Conservation (phyloP, 2,329 filamentous ascomycete species). For the Onygena corvina region DNA sequence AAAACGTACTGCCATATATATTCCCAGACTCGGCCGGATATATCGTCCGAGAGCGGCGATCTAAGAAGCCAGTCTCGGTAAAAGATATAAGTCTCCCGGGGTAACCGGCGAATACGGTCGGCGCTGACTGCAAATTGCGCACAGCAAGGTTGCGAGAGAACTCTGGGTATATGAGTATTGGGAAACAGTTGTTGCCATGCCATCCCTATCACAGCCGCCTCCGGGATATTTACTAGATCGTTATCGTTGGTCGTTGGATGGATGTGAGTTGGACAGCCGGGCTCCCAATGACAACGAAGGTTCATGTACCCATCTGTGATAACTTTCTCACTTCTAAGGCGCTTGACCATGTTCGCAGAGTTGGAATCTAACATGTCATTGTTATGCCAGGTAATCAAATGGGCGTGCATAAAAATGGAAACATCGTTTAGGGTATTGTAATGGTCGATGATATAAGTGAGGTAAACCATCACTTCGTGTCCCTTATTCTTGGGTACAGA, state of each 20-base stretch:
- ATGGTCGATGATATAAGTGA: constrained; percentile 52
- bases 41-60: constrained; percentile 44
- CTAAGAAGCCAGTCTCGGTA: constrained; percentile 50
- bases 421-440: constrained; percentile 49
- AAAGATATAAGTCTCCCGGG: constrained; percentile 43
- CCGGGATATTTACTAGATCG: constrained; percentile 36
- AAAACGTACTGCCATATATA: constrained; percentile 55
- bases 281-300: constrained; percentile 46
- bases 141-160: constrained; percentile 51
- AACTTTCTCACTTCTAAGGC: constrained; percentile 42
- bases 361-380: constrained; percentile 42
- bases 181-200: constrained; percentile 40
- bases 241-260: constrained; percentile 33
- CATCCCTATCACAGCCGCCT: constrained; percentile 36
- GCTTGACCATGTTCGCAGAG: constrained; percentile 39
- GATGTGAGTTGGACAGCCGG: constrained; percentile 49
- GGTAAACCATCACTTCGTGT: constrained; percentile 50
- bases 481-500: constrained; percentile 49
- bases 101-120: constrained; percentile 44
- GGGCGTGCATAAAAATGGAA: constrained; percentile 49
- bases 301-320: constrained; percentile 47
- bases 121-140: constrained; percentile 51
- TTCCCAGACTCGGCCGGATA: constrained; percentile 51
- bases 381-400: constrained; percentile 49
- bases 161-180: constrained; percentile 32